Evolutionary conservation across 148 eudicot species (phyloP).

Genomic region (Mesembryanthemum crystallinum): DNA sequence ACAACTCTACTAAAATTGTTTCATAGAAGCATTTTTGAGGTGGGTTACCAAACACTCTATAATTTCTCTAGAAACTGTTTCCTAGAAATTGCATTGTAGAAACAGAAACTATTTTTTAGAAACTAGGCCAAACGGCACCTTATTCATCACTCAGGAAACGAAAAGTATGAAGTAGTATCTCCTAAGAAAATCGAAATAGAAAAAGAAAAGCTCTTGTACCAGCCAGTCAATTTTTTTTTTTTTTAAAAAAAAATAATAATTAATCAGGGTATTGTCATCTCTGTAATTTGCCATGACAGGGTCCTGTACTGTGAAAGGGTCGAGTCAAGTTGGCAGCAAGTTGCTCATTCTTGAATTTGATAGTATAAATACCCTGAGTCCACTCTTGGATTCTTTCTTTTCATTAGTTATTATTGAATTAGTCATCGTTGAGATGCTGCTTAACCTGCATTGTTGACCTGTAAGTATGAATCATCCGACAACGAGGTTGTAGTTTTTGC

Average conservation of each 20-base stretch:
- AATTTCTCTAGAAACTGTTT: too few species aligned
- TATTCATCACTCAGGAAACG: background rate
- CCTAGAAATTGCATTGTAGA: too few species aligned
- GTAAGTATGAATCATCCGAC: conserved; percentile 2
- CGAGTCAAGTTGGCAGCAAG: conserved; percentile 18
- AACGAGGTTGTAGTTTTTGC: background rate
- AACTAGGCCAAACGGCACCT: too few species aligned
- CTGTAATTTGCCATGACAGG: background rate
- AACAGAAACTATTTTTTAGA: too few species aligned
- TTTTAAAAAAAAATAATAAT: too few species aligned
- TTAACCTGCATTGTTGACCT: background rate
- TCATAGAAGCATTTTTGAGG: too few species aligned
- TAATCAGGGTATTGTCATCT: background rate
- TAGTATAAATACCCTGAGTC: conserved; percentile 1
- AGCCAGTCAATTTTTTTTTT: too few species aligned
- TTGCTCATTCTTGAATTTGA: background rate
- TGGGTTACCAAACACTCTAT: too few species aligned
- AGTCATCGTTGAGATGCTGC: too few species aligned
- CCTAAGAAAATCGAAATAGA: too few species aligned
- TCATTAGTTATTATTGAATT: background rate
- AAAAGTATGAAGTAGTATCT: background rate
- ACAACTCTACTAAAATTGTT: too few species aligned
- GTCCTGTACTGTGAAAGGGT: background rate
- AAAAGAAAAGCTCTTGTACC: too few species aligned
- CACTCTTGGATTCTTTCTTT: background rate